Conservation (phyloP, 768 basidiomycete species). For the Infundibulicybe gibba region DNA sequence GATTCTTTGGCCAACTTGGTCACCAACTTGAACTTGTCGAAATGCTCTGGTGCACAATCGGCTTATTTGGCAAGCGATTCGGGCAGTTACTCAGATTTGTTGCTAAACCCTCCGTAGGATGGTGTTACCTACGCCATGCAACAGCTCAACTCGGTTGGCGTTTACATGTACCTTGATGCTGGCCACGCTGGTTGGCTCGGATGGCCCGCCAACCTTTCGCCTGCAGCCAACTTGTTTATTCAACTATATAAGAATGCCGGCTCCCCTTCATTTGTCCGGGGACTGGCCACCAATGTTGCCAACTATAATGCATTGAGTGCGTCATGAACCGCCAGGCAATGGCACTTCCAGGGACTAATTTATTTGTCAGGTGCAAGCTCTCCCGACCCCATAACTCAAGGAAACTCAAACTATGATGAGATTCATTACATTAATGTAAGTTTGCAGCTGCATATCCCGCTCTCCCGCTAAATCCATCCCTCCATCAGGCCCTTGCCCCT, state of each 20-base stretch:
- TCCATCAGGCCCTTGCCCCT: slow-evolving; percentile 48
- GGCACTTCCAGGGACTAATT: slow-evolving; percentile 22
- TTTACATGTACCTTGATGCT: slow-evolving; percentile 62
- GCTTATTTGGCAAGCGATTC: slow-evolving; percentile 41
- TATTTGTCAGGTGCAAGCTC: slow-evolving; percentile 34
- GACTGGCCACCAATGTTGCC: slow-evolving; percentile 57
- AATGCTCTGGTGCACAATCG: slow-evolving; percentile 50
- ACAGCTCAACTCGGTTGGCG: slow-evolving; percentile 50
- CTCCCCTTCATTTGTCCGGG: slow-evolving; percentile 54
- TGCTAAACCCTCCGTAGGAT: slow-evolving; percentile 18
- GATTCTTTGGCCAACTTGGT: slow-evolving; percentile 68
- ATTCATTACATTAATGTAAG: slow-evolving; percentile 52
- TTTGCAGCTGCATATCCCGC: background rate
- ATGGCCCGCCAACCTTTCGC: slow-evolving; percentile 60
- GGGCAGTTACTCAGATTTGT: background rate
- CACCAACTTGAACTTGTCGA: slow-evolving; percentile 58
- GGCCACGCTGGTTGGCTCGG: slow-evolving; percentile 67
- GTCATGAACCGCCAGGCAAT: background rate
- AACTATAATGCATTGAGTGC: slow-evolving; percentile 41
- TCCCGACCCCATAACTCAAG: slow-evolving; percentile 61
- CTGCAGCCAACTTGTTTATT: slow-evolving; percentile 54
- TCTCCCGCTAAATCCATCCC: background rate
- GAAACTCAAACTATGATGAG: slow-evolving; percentile 61
- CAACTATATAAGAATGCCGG: slow-evolving; percentile 47
- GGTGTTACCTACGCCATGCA: slow-evolving; percentile 55